Evolutionary conservation across 208 protist genomes (phyloP), one percentile per base, ranked within the genome.

Genomic region (Crithidia bombi): DNA sequence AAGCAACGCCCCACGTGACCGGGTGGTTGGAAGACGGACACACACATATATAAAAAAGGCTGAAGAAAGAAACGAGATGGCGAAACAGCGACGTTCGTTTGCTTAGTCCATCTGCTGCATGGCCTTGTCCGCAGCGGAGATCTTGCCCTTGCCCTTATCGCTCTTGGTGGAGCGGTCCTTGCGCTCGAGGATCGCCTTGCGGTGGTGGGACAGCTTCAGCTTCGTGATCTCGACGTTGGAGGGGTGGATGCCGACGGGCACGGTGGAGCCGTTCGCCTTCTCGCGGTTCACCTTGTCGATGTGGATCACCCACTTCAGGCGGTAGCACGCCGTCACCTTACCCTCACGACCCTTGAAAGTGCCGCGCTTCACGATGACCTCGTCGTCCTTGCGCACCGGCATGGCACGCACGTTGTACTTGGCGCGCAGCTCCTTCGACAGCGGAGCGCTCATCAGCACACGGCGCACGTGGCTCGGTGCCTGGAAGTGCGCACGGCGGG

Each of bases 191-290:
- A 99, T 93, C 38, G 73, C 78, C 90, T 99, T 98, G 82, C 99
- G 97, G 93, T 99, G 89, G 79, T 98, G 96, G 88, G 99, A 98
- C 35, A 99, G 82, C 87, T 99, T 98, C 75, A 99, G 94, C 90
- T 99, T 99, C 75, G 96, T 99, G 88, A 99, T 99, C 81, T 99
- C 91, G 57, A 99, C 93, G 79, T 99, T 99, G 77, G 98, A 99
- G 56, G 99, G 88, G 83, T 99, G 76, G 85, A 99, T 94, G 78
- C 97, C 96, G 61, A 99, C 90, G 52, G 88, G 67, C 43, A 96
- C 93, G 57, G 93, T 96, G 62, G 83, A 85, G 75, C 98, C 96
- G 86, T 98, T 97, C 55, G 87, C 87, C 93, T 99, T 99, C 81
- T 99, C 97, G 43, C 93, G 86, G 75, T 90, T 94, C 57, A 99